Percentiles rank a stretch among this genome's conserved stretches.
phyloP scores from a whole-genome alignment of 768 basidiomycete species.

The Clavulina sp. region DNA sequence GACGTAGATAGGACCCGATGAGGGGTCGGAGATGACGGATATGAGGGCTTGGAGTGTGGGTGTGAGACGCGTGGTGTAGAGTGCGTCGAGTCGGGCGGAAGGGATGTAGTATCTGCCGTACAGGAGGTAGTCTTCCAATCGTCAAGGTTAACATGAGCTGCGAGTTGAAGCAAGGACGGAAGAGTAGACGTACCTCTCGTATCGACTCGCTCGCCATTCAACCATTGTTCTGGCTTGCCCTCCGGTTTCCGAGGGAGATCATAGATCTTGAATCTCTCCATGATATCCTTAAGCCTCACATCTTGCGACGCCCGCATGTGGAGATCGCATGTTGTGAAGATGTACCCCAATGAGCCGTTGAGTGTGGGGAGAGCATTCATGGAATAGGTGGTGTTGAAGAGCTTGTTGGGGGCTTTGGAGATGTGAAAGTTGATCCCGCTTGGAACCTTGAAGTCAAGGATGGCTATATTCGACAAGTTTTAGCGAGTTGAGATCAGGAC shows the following conservation, averaged over 20 bases:
- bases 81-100: slow-evolving; percentile 69
- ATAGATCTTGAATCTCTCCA: slow-evolving; percentile 74
- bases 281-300: slow-evolving; percentile 72
- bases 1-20: slow-evolving; percentile 4
- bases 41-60: slow-evolving; percentile 67
- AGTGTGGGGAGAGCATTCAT: slow-evolving; percentile 87
- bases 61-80: slow-evolving; percentile 69
- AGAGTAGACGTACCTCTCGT: slow-evolving; percentile 38
- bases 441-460: slow-evolving; percentile 84
- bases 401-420: slow-evolving; percentile 74
- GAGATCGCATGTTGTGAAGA: slow-evolving; percentile 77
- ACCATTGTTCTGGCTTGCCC: slow-evolving; percentile 61
- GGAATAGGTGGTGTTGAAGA: slow-evolving; percentile 81
- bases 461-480: slow-evolving; percentile 44
- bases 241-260: slow-evolving; percentile 68
- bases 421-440: slow-evolving; percentile 59
- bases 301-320: slow-evolving; percentile 49
- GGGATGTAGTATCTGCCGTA: slow-evolving; percentile 88
- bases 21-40: slow-evolving; percentile 61
- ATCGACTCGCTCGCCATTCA: slow-evolving; percentile 62
- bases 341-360: slow-evolving; percentile 84
- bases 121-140: slow-evolving; percentile 61
- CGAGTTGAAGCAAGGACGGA: background rate
- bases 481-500: no score
- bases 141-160: background rate